phyloP scores from a whole-genome alignment of 768 basidiomycete species.

The Lactarius evosmus region DNA sequence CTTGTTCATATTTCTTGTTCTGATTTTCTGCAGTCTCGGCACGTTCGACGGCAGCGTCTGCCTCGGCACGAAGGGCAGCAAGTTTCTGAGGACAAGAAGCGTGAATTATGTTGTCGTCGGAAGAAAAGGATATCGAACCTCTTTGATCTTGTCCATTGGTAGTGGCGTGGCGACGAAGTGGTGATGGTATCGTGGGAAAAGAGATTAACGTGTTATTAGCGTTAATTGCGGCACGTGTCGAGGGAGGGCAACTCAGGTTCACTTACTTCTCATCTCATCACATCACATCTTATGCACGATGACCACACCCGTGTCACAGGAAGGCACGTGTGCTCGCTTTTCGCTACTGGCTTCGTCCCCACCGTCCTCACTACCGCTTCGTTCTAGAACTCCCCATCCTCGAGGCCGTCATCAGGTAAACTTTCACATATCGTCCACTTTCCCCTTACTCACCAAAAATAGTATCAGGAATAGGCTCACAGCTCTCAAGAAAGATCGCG shows the following conservation, averaged over 20 bases:
- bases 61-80: slow-evolving; percentile 73
- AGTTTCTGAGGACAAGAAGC: slow-evolving; percentile 54
- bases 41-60: slow-evolving; percentile 73
- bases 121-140: slow-evolving; percentile 33
- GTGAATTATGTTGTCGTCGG: not conserved
- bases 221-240: not conserved
- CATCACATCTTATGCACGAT: slow-evolving; percentile 32
- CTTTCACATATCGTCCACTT: not conserved
- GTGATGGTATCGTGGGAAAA: slow-evolving; percentile 22
- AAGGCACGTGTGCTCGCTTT: slow-evolving; percentile 49
- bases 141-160: slow-evolving; percentile 49
- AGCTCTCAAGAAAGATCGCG: slow-evolving; percentile 89
- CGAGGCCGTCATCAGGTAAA: slow-evolving; percentile 87
- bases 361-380: not conserved
- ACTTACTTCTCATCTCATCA: not conserved
- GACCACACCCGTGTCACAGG: slow-evolving; percentile 72
- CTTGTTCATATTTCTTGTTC: slow-evolving; percentile 74
- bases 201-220: slow-evolving; percentile 24
- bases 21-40: slow-evolving; percentile 86
- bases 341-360: slow-evolving; percentile 29
- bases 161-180: slow-evolving; percentile 14
- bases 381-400: slow-evolving; percentile 84
- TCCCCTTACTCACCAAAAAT: slow-evolving; percentile 15
- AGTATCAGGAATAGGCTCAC: slow-evolving; percentile 96
- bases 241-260: not conserved